Base-by-base conservation (phyloP, 257 asterid genomes). In the Solanum corneliomulleri region DNA sequence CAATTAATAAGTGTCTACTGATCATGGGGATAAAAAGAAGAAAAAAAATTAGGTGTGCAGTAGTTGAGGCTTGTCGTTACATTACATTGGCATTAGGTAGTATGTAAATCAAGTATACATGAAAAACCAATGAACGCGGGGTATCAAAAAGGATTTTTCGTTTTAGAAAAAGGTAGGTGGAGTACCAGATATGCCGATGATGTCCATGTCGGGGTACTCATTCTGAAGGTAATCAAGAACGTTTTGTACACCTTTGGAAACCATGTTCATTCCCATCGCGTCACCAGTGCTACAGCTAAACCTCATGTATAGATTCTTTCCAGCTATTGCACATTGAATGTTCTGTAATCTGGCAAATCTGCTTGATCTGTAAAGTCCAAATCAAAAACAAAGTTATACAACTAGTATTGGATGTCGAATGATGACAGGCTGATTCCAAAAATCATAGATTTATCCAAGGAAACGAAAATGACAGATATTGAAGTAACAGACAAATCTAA, bases 231-330 rank as follows among this genome's bases (percentile, higher is more conserved):
- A 92, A 84, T 92, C 94, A 20, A 92, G 88, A 76, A 92, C 93
- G 21, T 92, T 92, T 82, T 92, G 93, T 6, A 92, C 94, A 27
- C 94, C 94, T 62, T 92, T 92, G 35, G 94, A 92, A 21, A 92
- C 94, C 94, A 92, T 92, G 82, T 92, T 92, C 93, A 91, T 92
- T 29, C 94, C 94, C 94, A 92, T 92, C 13, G 94, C 94, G 66
- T 91, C 94, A 84, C 93, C 94, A 47, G 94, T 92, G 87, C 92
- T 89, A 88, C 94, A 92, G 62, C 56, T 78, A 86, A 92, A 92
- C 87, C 94, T 91, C 85, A 91, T 88, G 90, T 87, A 92, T 37
- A 92, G 56, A 87, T 92, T 91, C 87, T 91, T 92, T 87, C 93
- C 94, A 21, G 94, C 94, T 23, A 92, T 88, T 81, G 93, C 91